Conservation (phyloP, 345 rosid species). For the Syzygium aromaticum region DNA sequence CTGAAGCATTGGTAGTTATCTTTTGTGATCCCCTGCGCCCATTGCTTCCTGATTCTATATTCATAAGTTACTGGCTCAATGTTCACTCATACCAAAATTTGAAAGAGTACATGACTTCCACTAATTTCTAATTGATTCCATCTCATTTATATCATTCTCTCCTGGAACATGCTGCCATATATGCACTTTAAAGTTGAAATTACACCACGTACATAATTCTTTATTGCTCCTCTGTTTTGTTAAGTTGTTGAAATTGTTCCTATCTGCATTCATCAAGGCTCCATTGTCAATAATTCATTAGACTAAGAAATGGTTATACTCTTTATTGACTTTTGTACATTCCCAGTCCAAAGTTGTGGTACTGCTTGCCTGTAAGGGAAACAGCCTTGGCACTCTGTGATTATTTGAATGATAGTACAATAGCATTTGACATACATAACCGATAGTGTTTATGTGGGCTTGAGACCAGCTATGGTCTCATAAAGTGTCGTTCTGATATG, state of each 20-base stretch:
- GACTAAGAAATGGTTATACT: neutral
- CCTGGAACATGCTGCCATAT: neutral
- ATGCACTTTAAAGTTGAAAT: neutral
- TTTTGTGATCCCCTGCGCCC: neutral
- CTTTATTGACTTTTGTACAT: neutral
- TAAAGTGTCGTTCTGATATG: neutral
- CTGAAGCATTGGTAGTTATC: neutral
- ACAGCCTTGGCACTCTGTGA: neutral
- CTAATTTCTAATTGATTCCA: neutral
- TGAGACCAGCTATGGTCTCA: neutral
- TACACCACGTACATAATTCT: neutral
- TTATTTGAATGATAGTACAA: neutral
- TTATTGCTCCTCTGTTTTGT: neutral
- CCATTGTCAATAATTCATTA: neutral
- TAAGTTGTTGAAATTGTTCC: neutral
- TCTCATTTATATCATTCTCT: neutral
- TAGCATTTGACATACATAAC: neutral
- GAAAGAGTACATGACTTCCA: neutral
- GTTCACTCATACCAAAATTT: neutral
- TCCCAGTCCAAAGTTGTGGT: neutral
- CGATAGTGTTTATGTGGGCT: neutral
- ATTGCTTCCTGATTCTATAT: neutral
- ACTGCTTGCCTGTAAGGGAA: neutral
- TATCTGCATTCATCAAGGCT: neutral
- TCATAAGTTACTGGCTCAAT: neutral